Evolutionary conservation across 2,329 filamentous ascomycete species (phyloP).

Genomic region (Fusarium staphyleae): DNA sequence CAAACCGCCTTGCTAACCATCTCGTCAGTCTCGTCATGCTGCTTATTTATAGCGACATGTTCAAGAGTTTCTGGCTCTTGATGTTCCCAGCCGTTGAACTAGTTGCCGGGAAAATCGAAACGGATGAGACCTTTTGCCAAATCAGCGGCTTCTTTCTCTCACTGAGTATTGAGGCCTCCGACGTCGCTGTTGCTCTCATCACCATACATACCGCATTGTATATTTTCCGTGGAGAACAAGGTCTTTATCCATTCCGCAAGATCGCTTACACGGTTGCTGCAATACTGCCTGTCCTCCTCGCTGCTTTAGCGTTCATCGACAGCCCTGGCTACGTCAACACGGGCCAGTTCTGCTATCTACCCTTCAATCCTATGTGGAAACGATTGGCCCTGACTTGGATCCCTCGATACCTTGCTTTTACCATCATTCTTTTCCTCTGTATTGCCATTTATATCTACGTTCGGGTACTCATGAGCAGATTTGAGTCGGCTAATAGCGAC

Average conservation of each 20-base stretch:
- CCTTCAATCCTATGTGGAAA: slow-evolving; percentile 72
- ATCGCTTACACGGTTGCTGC: slow-evolving; percentile 65
- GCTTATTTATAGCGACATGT: slow-evolving; percentile 74
- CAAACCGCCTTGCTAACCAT: slow-evolving; percentile 12
- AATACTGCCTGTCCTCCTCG: slow-evolving; percentile 64
- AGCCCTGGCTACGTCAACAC: slow-evolving; percentile 65
- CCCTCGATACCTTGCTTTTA: slow-evolving; percentile 73
- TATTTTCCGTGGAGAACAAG: slow-evolving; percentile 69
- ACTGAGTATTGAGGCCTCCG: slow-evolving; percentile 72
- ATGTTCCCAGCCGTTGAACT: slow-evolving; percentile 69
- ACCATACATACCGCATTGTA: slow-evolving; percentile 76
- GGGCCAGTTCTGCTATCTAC: slow-evolving; percentile 74
- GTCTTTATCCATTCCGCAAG: slow-evolving; percentile 72
- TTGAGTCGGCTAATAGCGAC: slow-evolving; percentile 39
- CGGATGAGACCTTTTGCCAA: slow-evolving; percentile 67
- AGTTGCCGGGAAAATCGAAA: slow-evolving; percentile 56
- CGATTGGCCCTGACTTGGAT: slow-evolving; percentile 74
- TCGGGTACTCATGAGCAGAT: slow-evolving; percentile 51
- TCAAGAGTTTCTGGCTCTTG: slow-evolving; percentile 73
- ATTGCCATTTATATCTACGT: slow-evolving; percentile 75
- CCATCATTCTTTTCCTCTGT: slow-evolving; percentile 70
- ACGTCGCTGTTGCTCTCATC: slow-evolving; percentile 75
- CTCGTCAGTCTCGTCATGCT: slow-evolving; percentile 71
- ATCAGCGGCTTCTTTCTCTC: slow-evolving; percentile 72
- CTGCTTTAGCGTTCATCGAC: slow-evolving; percentile 69